These are phyloP conservation scores for Diphasiastrum complanatum DNA, from an alignment of 83 land plant genomes.

Conservation along the genomic window DNA sequence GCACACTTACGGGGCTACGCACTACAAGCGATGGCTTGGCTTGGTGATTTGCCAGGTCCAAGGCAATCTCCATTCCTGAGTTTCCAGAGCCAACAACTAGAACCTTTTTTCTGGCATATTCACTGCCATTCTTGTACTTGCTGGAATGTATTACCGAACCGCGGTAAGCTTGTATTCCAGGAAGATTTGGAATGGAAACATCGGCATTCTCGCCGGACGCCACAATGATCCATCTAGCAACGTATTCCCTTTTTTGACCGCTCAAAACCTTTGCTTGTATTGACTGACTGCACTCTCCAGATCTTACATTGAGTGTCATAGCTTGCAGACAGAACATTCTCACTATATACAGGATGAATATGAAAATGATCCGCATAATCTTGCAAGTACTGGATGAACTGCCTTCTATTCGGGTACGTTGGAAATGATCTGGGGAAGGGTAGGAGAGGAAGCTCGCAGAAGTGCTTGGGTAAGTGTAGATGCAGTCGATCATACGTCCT, in stretches of 20 bases:
- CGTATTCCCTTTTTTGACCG: constrained; percentile 20
- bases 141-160: constrained; percentile 48
- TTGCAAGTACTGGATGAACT: constrained; percentile 66
- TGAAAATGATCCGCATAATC: constrained; percentile 49
- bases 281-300: constrained; percentile 44
- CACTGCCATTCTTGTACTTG: constrained; percentile 49
- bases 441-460: constrained; percentile 62
- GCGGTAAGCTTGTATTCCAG: constrained; percentile 41
- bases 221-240: constrained; percentile 52
- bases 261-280: neutral
- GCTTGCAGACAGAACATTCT: constrained; percentile 34
- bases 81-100: constrained; percentile 78
- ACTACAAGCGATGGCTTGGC: constrained; percentile 63
- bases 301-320: constrained; percentile 25
- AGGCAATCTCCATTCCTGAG: constrained; percentile 71
- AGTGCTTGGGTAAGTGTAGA: constrained; percentile 67
- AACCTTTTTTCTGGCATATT: constrained; percentile 38
- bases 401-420: constrained; percentile 54
- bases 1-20: constrained; percentile 49
- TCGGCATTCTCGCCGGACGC: constrained; percentile 84
- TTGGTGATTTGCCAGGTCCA: constrained; percentile 55
- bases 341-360: constrained; percentile 46
- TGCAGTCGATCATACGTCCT: constrained; percentile 60
- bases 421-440: constrained; percentile 56
- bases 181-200: constrained; percentile 42